Conservation (phyloP, 768 basidiomycete genomes). For the Tylopilus cervinicoccineus region DNA sequence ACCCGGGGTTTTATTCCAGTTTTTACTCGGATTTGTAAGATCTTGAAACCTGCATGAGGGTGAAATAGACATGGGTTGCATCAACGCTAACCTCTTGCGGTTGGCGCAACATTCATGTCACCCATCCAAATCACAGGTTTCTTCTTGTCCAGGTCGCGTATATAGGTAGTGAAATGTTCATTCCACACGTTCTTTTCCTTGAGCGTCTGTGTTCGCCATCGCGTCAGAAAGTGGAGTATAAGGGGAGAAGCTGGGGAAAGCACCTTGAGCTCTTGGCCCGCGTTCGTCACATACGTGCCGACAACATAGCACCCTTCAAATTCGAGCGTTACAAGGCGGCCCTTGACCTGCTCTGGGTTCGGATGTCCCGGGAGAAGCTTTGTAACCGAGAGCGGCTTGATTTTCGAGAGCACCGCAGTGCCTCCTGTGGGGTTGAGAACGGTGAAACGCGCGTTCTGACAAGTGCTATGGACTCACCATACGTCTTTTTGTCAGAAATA, state of each 20-base stretch:
- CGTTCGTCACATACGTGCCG: slow-evolving; percentile 83
- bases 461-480: slow-evolving; percentile 47
- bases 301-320: slow-evolving; percentile 67
- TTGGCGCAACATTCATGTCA: slow-evolving; percentile 85
- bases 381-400: slow-evolving; percentile 61
- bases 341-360: slow-evolving; percentile 58
- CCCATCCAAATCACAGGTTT: slow-evolving; percentile 90
- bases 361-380: slow-evolving; percentile 75
- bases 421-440: slow-evolving; percentile 52
- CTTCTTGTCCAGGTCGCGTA: slow-evolving; percentile 65
- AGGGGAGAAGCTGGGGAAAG: not conserved
- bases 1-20: slow-evolving; percentile 88
- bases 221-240: not conserved
- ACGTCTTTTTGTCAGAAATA: slow-evolving; percentile 73
- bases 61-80: not conserved
- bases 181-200: slow-evolving; percentile 79
- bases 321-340: slow-evolving; percentile 80
- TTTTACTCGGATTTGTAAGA: slow-evolving; percentile 60
- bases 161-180: slow-evolving; percentile 65
- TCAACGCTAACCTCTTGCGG: slow-evolving; percentile 50
- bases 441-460: not conserved
- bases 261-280: slow-evolving; percentile 74
- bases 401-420: slow-evolving; percentile 75
- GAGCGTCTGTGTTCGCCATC: slow-evolving; percentile 49
- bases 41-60: slow-evolving; percentile 38